A percentile compares a stretch with the other conserved stretches of the same genome.
These are phyloP conservation scores for Lentinula detonsa DNA, from an alignment of 768 basidiomycete genomes.

Conservation along the genomic window DNA sequence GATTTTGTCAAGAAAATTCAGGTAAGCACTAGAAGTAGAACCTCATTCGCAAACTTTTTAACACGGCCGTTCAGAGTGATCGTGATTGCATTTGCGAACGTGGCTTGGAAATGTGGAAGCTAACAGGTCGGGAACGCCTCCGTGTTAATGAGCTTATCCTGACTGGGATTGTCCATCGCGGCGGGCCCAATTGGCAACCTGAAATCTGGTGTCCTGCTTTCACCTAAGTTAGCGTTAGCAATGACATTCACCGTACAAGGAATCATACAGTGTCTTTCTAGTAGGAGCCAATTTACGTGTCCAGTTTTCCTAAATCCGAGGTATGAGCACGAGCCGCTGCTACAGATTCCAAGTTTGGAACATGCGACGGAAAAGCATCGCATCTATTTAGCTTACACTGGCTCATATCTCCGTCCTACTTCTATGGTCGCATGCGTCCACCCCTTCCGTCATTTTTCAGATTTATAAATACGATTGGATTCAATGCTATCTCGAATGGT, in stretches of 20 bases:
- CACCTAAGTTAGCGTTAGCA: constrained; percentile 7
- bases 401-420: not conserved
- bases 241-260: too few species aligned
- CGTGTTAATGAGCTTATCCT: constrained; percentile 29
- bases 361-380: too few species aligned
- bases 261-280: too few species aligned
- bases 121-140: constrained; percentile 18
- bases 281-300: too few species aligned
- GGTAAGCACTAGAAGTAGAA: constrained; percentile 17
- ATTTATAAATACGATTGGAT: not conserved
- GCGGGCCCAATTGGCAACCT: constrained; percentile 36
- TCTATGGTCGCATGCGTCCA: not conserved
- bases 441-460: not conserved
- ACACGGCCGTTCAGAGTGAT: constrained; percentile 5
- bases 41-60: not conserved
- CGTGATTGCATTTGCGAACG: constrained; percentile 20
- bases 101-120: constrained; percentile 31
- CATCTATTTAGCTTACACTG: too few species aligned
- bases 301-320: too few species aligned
- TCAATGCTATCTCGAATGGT: not conserved
- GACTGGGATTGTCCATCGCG: constrained; percentile 30
- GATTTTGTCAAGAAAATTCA: constrained; percentile 23
- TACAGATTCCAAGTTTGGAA: too few species aligned
- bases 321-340: too few species aligned
- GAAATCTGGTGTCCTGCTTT: constrained; percentile 28